phyloP scores from a whole-genome alignment of 352 stramenopile species.

The Pythium folliculosum region DNA sequence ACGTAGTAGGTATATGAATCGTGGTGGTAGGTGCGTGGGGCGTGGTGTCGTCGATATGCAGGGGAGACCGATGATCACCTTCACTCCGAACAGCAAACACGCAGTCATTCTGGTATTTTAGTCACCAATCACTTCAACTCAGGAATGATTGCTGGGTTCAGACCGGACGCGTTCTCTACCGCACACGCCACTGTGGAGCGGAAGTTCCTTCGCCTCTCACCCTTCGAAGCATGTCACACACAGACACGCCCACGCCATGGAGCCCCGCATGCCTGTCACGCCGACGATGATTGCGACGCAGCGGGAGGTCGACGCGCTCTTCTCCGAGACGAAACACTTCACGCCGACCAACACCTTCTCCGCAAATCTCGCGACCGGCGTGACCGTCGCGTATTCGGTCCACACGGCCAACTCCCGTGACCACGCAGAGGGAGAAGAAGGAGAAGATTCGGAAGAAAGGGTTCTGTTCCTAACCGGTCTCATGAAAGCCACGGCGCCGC shows the following conservation, averaged over 20 bases:
- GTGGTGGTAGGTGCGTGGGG: no score
- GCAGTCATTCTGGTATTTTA: no score
- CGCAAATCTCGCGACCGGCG: constrained; percentile 36
- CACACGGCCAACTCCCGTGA: constrained; percentile 18
- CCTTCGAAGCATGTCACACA: no score
- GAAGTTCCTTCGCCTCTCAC: no score
- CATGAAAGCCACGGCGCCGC: constrained; percentile 44
- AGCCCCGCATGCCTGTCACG: constrained; percentile 20
- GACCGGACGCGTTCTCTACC: no score
- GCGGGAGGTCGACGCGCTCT: constrained; percentile 49
- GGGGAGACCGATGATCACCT: background rate
- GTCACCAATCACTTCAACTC: no score
- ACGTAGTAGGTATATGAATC: no score
- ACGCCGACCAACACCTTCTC: constrained; percentile 25
- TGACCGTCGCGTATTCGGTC: constrained; percentile 48
- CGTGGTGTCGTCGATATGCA: no score
- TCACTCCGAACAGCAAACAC: background rate
- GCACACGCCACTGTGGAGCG: no score
- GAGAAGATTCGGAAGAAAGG: constrained; percentile 26
- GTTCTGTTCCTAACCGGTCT: constrained; percentile 52
- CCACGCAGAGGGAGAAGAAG: background rate
- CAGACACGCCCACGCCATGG: no score
- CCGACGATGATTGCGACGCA: constrained; percentile 36
- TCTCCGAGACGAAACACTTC: constrained; percentile 38
- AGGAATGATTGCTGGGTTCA: no score